These are phyloP conservation scores for Trichoderma sp. DNA, from an alignment of 2,329 filamentous ascomycete species.

Conservation along the genomic window DNA sequence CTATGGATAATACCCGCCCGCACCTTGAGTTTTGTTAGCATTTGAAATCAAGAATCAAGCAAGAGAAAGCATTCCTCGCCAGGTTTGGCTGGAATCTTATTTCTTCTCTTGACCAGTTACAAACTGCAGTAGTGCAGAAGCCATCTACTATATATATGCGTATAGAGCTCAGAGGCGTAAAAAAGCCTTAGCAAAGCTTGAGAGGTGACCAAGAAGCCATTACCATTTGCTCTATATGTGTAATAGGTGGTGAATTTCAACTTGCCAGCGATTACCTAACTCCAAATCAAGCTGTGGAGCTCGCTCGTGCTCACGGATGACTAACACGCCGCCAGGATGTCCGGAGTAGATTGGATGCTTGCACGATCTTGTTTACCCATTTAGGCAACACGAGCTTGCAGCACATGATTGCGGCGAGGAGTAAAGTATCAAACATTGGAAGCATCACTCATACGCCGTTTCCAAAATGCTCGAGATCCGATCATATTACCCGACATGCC, in stretches of 20 bases:
- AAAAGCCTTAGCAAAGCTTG: not conserved
- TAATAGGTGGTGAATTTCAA: not conserved
- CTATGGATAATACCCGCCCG: no score
- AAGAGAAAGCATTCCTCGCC: not conserved
- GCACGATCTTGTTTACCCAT: not conserved
- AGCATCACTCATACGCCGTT: not conserved
- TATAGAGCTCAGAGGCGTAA: not conserved
- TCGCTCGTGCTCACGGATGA: not conserved
- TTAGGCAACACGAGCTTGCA: not conserved
- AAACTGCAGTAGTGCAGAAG: not conserved
- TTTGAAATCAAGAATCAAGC: conserved; percentile 14
- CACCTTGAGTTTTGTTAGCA: not conserved
- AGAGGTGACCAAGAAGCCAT: not conserved
- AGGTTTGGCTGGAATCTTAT: not conserved
- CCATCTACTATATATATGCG: not conserved
- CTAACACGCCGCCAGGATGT: not conserved
- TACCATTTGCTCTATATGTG: no score
- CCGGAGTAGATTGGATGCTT: not conserved
- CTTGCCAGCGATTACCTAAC: not conserved
- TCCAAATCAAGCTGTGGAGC: not conserved
- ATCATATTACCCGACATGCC: not conserved
- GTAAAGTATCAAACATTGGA: not conserved
- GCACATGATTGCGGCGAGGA: not conserved
- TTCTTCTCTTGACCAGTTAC: not conserved
- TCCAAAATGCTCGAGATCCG: not conserved